Conservation (phyloP, 306 rosid species). For the Astragalus glycyphyllos region DNA sequence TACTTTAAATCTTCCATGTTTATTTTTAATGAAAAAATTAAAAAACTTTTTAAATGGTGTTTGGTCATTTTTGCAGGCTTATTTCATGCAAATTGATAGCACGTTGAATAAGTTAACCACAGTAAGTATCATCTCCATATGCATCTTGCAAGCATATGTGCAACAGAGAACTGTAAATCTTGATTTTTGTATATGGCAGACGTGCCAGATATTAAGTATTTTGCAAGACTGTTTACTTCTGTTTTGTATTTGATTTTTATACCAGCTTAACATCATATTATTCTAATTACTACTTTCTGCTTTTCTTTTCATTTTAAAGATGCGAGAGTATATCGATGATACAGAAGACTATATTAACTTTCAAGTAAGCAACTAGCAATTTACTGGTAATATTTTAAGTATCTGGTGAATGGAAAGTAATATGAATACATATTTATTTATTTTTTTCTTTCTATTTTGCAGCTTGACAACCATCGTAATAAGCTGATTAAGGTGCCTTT, state of each 20-base stretch:
- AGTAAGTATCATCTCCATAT: conserved; percentile 47
- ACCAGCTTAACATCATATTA: too few relatives aligned
- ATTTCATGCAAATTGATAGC: conserved; percentile 90
- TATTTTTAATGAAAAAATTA: neutral
- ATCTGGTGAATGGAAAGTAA: conserved; percentile 16
- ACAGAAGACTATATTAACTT: conserved; percentile 94
- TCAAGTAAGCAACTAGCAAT: conserved; percentile 61
- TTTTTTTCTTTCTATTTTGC: conserved; percentile 40
- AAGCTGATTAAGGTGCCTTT: conserved; percentile 74
- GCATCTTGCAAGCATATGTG: neutral
- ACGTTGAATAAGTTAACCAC: conserved; percentile 86
- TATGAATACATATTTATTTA: neutral
- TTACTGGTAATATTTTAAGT: neutral
- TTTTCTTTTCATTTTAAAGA: conserved; percentile 55
- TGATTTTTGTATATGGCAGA: neutral
- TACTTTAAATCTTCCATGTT: conserved; percentile 24
- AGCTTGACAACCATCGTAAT: conserved; percentile 88
- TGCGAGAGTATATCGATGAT: conserved; percentile 90
- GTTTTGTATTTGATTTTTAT: too few relatives aligned
- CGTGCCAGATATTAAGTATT: too few relatives aligned
- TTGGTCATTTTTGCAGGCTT: conserved; percentile 69
- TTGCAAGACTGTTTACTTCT: too few relatives aligned
- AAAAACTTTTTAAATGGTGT: conserved; percentile 22
- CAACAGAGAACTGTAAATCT: conserved; percentile 16
- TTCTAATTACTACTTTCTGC: conserved; percentile 7